Evolutionary conservation across 768 basidiomycete genomes (phyloP), one percentile per base, ranked within the genome.

Genomic region (Podaxis rugospora): DNA sequence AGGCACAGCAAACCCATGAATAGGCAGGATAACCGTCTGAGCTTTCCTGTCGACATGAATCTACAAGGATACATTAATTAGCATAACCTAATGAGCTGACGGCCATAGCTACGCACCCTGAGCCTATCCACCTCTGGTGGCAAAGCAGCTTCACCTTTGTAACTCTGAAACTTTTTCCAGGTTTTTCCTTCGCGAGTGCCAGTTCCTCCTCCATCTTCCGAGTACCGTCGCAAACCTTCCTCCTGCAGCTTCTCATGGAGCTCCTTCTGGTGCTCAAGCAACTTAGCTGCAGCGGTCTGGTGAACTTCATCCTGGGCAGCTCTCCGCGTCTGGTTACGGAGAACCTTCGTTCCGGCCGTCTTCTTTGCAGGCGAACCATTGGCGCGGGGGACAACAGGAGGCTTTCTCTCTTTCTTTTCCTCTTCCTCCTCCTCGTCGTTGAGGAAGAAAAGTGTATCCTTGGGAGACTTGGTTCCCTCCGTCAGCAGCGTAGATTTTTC

Each of bases 101-200:
- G 1, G 55, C 25, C 7, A 44, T 16, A 47, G 25, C 18, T 5
- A 76, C 88, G 68, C 71, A 97, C 95, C 71, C 90, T 81, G 51
- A 95, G 72, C 63, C 80, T 82, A 62, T 95, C 91, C 5, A 88
- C 87, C 60, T 94, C 89, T n/a, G 80, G 78, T 1, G 96, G 97
- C 36, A 98, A 73, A 53, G 89, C 95, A 13, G 82, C 92, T 69
- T 99, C 96, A 36, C 95, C 90, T 74, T 94, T 94, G 75, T 98
- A 99, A 67, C 94, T 96, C 76, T 93, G 93, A 78, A 96, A 98
- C 63, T 88, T 85, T 72, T 95, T 96, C 90, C 95, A 95, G 13
- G 87, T 84, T 72, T 98, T 98, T 39, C 92, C 93, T 68, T 95
- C 89, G 66, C 92, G 93, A 13, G 88, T 89, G 44, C 83, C 83